Evolutionary conservation across 1,284 basidiomycete genomes (phyloP), one percentile per base, ranked within the genome.

Genomic region (Cutaneotrichosporon sp.): DNA sequence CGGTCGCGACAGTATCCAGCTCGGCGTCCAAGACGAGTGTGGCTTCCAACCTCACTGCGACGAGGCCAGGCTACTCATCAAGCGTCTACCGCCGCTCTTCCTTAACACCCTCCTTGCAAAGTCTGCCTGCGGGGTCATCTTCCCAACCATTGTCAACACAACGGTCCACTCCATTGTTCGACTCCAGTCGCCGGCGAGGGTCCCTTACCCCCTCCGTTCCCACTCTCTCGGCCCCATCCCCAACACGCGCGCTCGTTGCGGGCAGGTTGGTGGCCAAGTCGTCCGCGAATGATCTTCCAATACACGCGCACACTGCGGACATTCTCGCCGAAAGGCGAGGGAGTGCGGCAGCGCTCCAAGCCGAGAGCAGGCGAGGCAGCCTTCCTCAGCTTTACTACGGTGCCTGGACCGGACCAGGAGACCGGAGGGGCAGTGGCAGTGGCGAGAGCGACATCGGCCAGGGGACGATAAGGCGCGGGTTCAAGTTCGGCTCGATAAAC

Each of bases 321-420:
- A 22, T 52, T 0, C 34, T 56, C 9, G 42, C 45, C 3, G 45
- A 46, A n/a, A 59, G 64, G 8, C 52, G 64, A 16, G 34, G 57
- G 29, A 63, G 62, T n/a, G 58, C 45, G 9, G 29, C 58, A 3
- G 27, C 45, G 2, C 29, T 34, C n/a, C 14, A 43, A 16, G 56
- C 59, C 18, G 57, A 64, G 20, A 62, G 55, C 4, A 62, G 76
- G 43, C 64, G 76, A 38, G 74, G 76, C 24, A 75, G 73, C 51
- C 47, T 78, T 55, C 76, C 76, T 22, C 76, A 78, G n/a, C 52
- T 76, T 11, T 67, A 71, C 11, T 71, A 73, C 29, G 69, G 72
- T 7, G 67, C 65, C 4, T 72, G 71, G 69, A 60, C 60, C 13
- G 69, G 69, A 10, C 68, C 66, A n/a, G 47, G n/a, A 16, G 51